phyloP scores from a whole-genome alignment of 176 grass and related monocot species.

The Elymus sibiricus region DNA sequence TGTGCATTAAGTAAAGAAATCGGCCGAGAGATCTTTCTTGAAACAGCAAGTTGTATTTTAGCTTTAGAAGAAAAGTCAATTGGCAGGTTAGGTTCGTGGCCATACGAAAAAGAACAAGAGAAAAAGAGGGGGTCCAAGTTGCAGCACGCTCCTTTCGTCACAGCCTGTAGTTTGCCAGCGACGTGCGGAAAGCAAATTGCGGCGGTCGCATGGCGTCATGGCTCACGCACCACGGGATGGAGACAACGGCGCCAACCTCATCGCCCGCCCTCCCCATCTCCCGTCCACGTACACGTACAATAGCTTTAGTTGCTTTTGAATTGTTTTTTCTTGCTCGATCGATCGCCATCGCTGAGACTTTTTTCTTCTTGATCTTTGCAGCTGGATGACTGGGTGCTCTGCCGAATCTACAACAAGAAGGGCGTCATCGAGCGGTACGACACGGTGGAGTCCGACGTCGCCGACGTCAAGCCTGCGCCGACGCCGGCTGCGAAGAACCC shows the following conservation, averaged over 20 bases:
- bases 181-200: not conserved
- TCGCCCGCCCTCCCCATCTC: not conserved
- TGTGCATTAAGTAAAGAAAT: not conserved
- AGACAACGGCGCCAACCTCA: conserved; percentile 15
- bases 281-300: not conserved
- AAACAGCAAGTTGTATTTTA: not conserved
- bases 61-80: not conserved
- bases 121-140: not conserved
- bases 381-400: conserved; percentile 94
- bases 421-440: conserved; percentile 61
- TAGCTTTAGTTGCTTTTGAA: not conserved
- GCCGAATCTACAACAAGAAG: conserved; percentile 99
- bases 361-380: conserved; percentile 8
- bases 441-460: not conserved
- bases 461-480: conserved; percentile 25
- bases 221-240: conserved; percentile 40
- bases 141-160: conserved; percentile 23
- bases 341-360: not conserved
- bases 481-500: conserved; percentile 10
- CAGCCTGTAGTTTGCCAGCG: conserved; percentile 19
- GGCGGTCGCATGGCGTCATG: conserved; percentile 34
- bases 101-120: not conserved
- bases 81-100: not conserved
- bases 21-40: not conserved
- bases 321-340: not conserved